Evolutionary conservation across 1,139 yeast species (phyloP).

Genomic region (Eremothecium cymbalariae): DNA sequence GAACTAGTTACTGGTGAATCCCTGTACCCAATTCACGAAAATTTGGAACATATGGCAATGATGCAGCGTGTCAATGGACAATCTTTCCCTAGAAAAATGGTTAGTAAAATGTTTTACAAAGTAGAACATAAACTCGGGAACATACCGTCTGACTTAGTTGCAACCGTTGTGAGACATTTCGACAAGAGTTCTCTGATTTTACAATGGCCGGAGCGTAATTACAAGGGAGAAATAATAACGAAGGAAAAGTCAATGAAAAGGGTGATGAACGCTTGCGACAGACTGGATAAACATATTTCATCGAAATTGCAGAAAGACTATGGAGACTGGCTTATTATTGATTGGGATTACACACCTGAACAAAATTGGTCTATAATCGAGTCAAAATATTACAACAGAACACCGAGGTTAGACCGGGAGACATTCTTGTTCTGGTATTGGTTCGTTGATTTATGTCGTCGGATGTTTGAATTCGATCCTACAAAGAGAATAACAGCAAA

Average conservation of each 20-base stretch:
- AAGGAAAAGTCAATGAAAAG: slow-evolving; percentile 28
- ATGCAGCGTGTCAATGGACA: slow-evolving; percentile 62
- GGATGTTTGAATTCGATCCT: slow-evolving; percentile 58
- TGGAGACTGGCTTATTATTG: slow-evolving; percentile 24
- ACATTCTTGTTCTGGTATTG: slow-evolving; percentile 71
- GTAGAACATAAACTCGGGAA: slow-evolving; percentile 28
- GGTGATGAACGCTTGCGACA: slow-evolving; percentile 25
- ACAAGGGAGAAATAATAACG: slow-evolving; percentile 24
- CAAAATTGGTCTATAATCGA: slow-evolving; percentile 27
- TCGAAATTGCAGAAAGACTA: slow-evolving; percentile 24
- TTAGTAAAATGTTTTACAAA: slow-evolving; percentile 31
- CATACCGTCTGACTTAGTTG: slow-evolving; percentile 26
- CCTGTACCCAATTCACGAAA: slow-evolving; percentile 88
- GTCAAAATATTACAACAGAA: slow-evolving; percentile 15
- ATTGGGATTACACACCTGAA: slow-evolving; percentile 29
- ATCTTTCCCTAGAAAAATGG: slow-evolving; percentile 26
- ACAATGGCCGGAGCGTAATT: slow-evolving; percentile 30
- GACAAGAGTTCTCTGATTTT: slow-evolving; percentile 19
- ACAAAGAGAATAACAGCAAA: slow-evolving; percentile 53
- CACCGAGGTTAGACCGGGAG: slow-evolving; percentile 31
- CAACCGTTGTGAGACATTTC: slow-evolving; percentile 30
- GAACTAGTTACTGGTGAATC: slow-evolving; percentile 96
- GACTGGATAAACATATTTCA: slow-evolving; percentile 26
- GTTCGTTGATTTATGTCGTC: slow-evolving; percentile 57
- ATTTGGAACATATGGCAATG: slow-evolving; percentile 88